Evolutionary conservation across 331 rosid species (phyloP), one percentile per base, ranked within the genome.

Genomic region (Cydonia oblonga): DNA sequence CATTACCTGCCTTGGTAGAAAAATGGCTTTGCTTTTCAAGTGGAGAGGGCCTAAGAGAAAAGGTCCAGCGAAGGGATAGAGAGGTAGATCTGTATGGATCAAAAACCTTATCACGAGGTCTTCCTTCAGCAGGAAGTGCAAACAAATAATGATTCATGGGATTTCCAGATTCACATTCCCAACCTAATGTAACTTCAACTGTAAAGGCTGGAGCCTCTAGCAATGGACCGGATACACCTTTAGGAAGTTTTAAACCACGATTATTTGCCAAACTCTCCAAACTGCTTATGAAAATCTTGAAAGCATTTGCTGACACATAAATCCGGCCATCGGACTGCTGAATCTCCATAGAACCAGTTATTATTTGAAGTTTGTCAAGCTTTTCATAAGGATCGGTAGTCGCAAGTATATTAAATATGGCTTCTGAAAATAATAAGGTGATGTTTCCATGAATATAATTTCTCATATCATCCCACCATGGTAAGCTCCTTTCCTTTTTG

Each of bases 381-480:
- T 87, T 90, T 82, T 95, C 99, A 78, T 95, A 95, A 54, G 99
- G 99, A 87, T 95, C 96, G 30, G 97, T 87, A 78, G 83, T 87
- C 20, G 89, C 96, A 84, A 88, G 96, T 69, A 95, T 60, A 78
- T 70, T 82, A 91, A 92, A 91, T 75, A 75, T 81, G 61, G 96
- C 83, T 85, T 95, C 96, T 66, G 90, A 79, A 72, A 95, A 85
- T 66, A 66, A 73, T 32, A 95, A 78, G 72, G 91, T 82, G 81
- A 91, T 77, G 70, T 83, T 87, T 80, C 99, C 99, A 74, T 95
- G 99, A 60, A 91, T 89, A 83, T 91, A 95, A 85, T 90, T 84
- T 86, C 99, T 91, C 82, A 88, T 84, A 84, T 95, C 99, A 83
- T 95, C 99, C 99, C 99, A 95, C 99, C 99, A 95, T 33, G 99